Percentiles rank a stretch among this genome's conserved stretches.
phyloP scores from a whole-genome alignment of 1,284 basidiomycete genomes.

The Naganishia albida region DNA sequence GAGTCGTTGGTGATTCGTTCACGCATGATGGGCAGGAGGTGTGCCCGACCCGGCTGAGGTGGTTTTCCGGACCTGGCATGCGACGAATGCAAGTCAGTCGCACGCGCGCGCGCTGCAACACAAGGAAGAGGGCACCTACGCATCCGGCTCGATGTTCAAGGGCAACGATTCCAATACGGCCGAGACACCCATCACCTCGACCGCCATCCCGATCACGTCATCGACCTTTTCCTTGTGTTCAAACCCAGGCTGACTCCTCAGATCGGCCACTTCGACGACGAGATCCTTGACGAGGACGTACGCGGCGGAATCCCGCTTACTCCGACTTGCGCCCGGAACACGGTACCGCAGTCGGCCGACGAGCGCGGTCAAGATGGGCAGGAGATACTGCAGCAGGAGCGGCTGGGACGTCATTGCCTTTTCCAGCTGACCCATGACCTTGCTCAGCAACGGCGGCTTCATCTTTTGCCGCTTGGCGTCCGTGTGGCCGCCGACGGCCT shows the following conservation, averaged over 20 bases:
- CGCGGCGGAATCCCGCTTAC: conserved; percentile 62
- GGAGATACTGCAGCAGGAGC: conserved; percentile 67
- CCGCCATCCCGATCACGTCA: conserved; percentile 73
- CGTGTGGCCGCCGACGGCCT: conserved; percentile 43
- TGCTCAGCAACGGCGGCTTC: conserved; percentile 61
- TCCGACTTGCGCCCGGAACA: conserved; percentile 43
- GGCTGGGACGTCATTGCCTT: conserved; percentile 70
- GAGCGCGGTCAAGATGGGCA: conserved; percentile 60
- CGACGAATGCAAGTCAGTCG: background rate
- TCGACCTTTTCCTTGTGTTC: conserved; percentile 91
- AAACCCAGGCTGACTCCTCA: conserved; percentile 77
- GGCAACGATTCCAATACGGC: conserved; percentile 75
- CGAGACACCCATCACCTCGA: conserved; percentile 83
- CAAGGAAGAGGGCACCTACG: conserved; percentile 58
- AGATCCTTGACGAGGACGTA: conserved; percentile 71
- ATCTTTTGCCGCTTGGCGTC: conserved; percentile 57
- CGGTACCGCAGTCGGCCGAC: conserved; percentile 53
- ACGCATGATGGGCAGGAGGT: conserved; percentile 86
- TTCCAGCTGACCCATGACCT: conserved; percentile 64
- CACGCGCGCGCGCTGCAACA: background rate
- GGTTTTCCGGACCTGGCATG: conserved; percentile 44
- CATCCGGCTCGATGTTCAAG: conserved; percentile 80
- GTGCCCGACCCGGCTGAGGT: conserved; percentile 67
- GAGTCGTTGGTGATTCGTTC: conserved; percentile 74
- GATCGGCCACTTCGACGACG: conserved; percentile 71